These are phyloP conservation scores for Perilla frutescens DNA, from an alignment of 257 asterid genomes.

Conservation along the genomic window DNA sequence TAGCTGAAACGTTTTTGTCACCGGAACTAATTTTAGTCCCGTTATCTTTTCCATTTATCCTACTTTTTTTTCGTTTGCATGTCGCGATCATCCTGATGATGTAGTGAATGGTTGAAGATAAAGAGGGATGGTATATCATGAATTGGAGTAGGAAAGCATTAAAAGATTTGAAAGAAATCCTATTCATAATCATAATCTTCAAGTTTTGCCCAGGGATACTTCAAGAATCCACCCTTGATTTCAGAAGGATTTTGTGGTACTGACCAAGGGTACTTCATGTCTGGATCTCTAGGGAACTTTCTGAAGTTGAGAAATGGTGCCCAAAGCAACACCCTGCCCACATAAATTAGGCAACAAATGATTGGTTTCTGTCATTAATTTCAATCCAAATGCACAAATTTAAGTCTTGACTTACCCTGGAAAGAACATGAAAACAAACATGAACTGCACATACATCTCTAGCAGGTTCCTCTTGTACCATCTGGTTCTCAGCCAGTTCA, in stretches of 20 bases:
- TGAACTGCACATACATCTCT: conserved; percentile 88
- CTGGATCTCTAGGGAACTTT: conserved; percentile 80
- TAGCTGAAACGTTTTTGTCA: not conserved
- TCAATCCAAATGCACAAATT: no score
- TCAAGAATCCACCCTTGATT: conserved; percentile 56
- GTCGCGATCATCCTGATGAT: no score
- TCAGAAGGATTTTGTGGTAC: conserved; percentile 64
- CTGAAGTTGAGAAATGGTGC: conserved; percentile 92
- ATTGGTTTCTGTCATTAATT: no score
- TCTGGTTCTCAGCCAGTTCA: conserved; percentile 87
- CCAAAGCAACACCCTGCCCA: conserved; percentile 69
- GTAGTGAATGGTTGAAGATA: no score
- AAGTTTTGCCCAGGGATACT: conserved; percentile 77
- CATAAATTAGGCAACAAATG: not conserved
- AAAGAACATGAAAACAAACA: conserved; percentile 82
- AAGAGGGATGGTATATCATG: no score
- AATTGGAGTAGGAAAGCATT: no score
- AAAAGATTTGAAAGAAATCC: not conserved
- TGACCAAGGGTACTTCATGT: conserved; percentile 86
- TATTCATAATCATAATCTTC: conserved; percentile 67
- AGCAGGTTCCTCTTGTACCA: conserved; percentile 81
- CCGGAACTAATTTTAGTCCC: not conserved
- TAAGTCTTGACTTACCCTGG: conserved; percentile 66
- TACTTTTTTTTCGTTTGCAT: not conserved
- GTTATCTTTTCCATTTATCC: not conserved